Evolutionary conservation across 1,139 yeast genomes (phyloP).

Genomic region (Sugiyamaella grinbergsii): DNA sequence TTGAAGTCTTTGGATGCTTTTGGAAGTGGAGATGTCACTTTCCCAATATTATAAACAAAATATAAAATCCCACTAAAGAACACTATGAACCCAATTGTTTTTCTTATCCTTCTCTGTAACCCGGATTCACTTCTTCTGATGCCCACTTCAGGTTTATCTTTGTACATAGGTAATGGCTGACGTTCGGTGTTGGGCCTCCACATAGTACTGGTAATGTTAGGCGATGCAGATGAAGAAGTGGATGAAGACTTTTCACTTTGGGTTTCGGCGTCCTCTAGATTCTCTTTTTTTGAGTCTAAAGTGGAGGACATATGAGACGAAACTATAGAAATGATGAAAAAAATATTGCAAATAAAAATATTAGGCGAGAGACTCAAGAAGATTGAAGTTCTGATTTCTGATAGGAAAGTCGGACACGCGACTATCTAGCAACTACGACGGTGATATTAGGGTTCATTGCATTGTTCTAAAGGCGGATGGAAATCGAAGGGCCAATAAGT

Average conservation of each 20-base stretch:
- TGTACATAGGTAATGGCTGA: slow-evolving; percentile 38
- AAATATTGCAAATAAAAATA: neutral
- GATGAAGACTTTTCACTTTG: slow-evolving; percentile 2
- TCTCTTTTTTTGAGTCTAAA: neutral
- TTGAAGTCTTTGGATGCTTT: neutral
- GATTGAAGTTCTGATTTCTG: too few relatives aligned
- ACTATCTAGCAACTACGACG: neutral
- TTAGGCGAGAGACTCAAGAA: neutral
- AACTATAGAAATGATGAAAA: neutral
- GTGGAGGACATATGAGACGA: slow-evolving; percentile 5
- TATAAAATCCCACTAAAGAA: slow-evolving; percentile 28
- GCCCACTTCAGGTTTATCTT: slow-evolving; percentile 40
- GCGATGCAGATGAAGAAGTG: slow-evolving; percentile 16
- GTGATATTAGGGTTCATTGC: slow-evolving; percentile 6
- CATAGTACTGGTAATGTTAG: slow-evolving; percentile 12
- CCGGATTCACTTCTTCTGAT: slow-evolving; percentile 24
- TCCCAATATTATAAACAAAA: slow-evolving; percentile 31
- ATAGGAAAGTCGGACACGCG: slow-evolving; percentile 11
- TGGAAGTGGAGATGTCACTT: slow-evolving; percentile 13
- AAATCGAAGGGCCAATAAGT: too few relatives aligned
- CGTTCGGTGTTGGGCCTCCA: slow-evolving; percentile 17
- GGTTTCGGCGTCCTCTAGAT: neutral
- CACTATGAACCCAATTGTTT: slow-evolving; percentile 24
- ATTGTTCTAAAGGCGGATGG: slow-evolving; percentile 5
- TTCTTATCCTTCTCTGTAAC: slow-evolving; percentile 12